These are phyloP conservation scores for Cochlearia excelsa DNA, from an alignment of 345 rosid species.

Conservation along the genomic window DNA sequence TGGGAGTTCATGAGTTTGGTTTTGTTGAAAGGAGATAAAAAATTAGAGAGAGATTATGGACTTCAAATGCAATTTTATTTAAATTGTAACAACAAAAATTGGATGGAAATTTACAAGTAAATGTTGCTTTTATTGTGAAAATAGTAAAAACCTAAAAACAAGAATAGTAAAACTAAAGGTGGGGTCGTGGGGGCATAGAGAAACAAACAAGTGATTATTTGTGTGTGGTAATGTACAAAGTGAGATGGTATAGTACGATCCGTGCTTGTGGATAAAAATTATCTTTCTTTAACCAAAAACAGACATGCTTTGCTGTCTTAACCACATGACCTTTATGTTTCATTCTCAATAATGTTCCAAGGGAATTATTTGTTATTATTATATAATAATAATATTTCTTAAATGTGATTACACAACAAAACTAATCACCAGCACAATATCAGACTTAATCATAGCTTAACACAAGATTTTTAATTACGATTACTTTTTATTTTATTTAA, in stretches of 20 bases:
- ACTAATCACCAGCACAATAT: slow-evolving; percentile 25
- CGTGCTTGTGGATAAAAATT: slow-evolving; percentile 34
- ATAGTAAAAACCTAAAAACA: not conserved
- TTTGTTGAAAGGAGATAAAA: too few species aligned
- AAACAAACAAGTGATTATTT: slow-evolving; percentile 18
- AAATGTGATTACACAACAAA: slow-evolving; percentile 22
- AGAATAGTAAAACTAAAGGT: slow-evolving; percentile 8
- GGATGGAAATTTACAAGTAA: too few species aligned
- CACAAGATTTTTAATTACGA: slow-evolving; percentile 20
- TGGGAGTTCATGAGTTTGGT: too few species aligned
- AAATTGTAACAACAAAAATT: not conserved
- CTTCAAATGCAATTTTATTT: not conserved
- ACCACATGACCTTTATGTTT: slow-evolving; percentile 33
- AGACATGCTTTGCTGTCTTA: slow-evolving; percentile 39
- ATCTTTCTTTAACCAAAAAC: slow-evolving; percentile 16
- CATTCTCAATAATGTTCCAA: slow-evolving; percentile 30
- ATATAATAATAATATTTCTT: slow-evolving; percentile 14
- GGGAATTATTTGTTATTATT: not conserved
- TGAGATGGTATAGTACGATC: slow-evolving; percentile 35
- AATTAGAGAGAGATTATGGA: too few species aligned
- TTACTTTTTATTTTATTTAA: slow-evolving; percentile 27
- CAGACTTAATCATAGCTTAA: slow-evolving; percentile 32
- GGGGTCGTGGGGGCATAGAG: slow-evolving; percentile 5
- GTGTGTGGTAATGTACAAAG: slow-evolving; percentile 22
- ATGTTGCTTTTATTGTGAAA: not conserved